These are phyloP conservation scores for Xerocomus nothofagi DNA, from an alignment of 1,284 basidiomycete species.

Conservation along the genomic window DNA sequence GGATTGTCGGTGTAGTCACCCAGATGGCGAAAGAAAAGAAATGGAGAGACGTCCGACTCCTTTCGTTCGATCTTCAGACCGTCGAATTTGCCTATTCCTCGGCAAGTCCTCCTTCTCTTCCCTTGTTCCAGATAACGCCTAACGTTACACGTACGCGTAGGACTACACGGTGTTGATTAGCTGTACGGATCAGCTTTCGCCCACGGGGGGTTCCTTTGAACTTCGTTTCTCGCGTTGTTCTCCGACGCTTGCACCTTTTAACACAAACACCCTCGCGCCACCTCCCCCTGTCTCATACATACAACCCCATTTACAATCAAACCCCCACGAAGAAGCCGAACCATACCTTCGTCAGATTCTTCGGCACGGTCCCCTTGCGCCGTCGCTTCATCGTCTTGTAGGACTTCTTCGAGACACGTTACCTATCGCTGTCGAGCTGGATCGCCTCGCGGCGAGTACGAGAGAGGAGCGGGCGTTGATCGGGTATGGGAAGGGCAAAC, in stretches of 20 bases:
- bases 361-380: constrained; percentile 59
- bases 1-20: constrained; percentile 52
- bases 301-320: constrained; percentile 36
- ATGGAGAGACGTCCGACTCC: constrained; percentile 72
- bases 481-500: constrained; percentile 25
- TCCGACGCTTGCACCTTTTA: constrained; percentile 24
- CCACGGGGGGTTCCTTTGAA: constrained; percentile 64
- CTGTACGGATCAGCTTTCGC: constrained; percentile 68
- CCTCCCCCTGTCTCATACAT: constrained; percentile 13
- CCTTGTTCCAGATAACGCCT: not conserved
- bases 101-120: constrained; percentile 35
- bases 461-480: constrained; percentile 16
- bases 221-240: constrained; percentile 66
- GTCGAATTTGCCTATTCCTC: constrained; percentile 82
- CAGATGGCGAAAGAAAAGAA: constrained; percentile 72
- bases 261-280: constrained; percentile 33
- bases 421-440: constrained; percentile 69
- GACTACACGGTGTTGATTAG: constrained; percentile 74
- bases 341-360: constrained; percentile 66
- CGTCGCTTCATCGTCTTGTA: constrained; percentile 64
- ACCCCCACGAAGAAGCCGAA: constrained; percentile 75
- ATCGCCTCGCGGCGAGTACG: constrained; percentile 47
- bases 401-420: constrained; percentile 69
- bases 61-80: constrained; percentile 86
- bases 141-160: constrained; percentile 34